A percentile compares a stretch with the other conserved stretches of the same genome.
Evolutionary conservation across 108 stramenopile genomes (phyloP).

Genomic region (Cyclotella atomus): DNA sequence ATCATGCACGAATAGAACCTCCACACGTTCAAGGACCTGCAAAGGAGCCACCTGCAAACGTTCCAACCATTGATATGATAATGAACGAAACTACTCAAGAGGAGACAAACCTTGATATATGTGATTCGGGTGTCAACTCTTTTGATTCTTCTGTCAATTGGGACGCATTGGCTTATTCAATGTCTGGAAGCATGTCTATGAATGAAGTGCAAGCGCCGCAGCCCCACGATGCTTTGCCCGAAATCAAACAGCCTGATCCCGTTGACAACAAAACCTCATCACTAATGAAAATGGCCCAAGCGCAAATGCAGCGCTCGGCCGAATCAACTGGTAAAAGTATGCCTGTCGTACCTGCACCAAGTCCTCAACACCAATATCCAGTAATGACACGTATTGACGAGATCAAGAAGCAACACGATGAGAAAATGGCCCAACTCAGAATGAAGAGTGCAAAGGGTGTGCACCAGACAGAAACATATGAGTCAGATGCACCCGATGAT

Average conservation of each 20-base stretch:
- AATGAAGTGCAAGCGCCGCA: not conserved
- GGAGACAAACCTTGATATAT: not conserved
- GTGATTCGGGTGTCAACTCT: constrained; percentile 12
- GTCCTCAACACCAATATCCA: not conserved
- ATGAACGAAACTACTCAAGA: not conserved
- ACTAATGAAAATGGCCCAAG: not conserved
- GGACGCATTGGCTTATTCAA: constrained; percentile 40
- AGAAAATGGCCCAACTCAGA: constrained; percentile 28
- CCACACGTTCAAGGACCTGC: too few species aligned
- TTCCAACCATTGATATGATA: not conserved
- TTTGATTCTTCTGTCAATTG: constrained; percentile 42
- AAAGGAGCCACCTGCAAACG: too few species aligned
- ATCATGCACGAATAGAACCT: too few species aligned
- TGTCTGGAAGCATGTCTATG: constrained; percentile 32
- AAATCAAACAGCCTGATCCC: too few species aligned
- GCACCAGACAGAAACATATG: not conserved
- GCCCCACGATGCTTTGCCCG: too few species aligned
- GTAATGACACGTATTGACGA: constrained; percentile 18
- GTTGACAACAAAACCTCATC: not conserved
- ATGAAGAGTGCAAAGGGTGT: not conserved
- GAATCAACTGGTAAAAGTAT: not conserved
- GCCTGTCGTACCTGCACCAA: not conserved
- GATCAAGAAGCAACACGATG: constrained; percentile 30
- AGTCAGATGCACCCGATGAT: not conserved
- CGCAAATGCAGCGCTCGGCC: not conserved